These are phyloP conservation scores for Penicillium vulpinum DNA, from an alignment of 2,329 filamentous ascomycete genomes.

Conservation along the genomic window DNA sequence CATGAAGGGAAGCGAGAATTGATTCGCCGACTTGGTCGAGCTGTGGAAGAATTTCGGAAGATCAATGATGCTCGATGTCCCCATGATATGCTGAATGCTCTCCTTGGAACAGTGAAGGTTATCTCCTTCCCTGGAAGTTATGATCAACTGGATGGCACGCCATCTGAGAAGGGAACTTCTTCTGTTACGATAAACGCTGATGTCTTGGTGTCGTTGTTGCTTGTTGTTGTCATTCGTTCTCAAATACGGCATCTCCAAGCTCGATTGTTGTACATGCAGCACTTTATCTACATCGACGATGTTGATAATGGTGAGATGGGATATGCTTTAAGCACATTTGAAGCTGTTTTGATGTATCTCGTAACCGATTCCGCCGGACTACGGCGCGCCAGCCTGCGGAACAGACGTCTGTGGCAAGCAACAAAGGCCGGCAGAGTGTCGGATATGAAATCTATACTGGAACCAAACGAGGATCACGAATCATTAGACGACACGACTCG, in stretches of 20 bases:
- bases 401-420: conserved; percentile 85
- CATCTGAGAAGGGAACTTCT: conserved; percentile 55
- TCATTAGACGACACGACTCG: conserved; percentile 28
- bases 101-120: conserved; percentile 78
- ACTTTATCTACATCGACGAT: conserved; percentile 97
- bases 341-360: conserved; percentile 88
- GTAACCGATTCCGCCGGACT: conserved; percentile 77
- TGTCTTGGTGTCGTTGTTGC: conserved; percentile 83
- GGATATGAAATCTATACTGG: conserved; percentile 75
- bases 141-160: conserved; percentile 40
- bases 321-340: conserved; percentile 92
- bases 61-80: conserved; percentile 75
- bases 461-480: conserved; percentile 60
- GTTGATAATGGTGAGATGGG: conserved; percentile 95
- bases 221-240: conserved; percentile 89
- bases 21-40: conserved; percentile 70
- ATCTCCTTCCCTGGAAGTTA: conserved; percentile 66
- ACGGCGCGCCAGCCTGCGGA: conserved; percentile 79
- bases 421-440: conserved; percentile 73
- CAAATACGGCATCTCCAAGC: conserved; percentile 86
- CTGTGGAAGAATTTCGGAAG: conserved; percentile 85
- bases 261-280: conserved; percentile 87
- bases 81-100: conserved; percentile 82
- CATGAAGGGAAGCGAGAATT: conserved; percentile 78
- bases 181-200: conserved; percentile 77